Base-by-base conservation (phyloP, 768 basidiomycete genomes). In the Termitomyces sp. region DNA sequence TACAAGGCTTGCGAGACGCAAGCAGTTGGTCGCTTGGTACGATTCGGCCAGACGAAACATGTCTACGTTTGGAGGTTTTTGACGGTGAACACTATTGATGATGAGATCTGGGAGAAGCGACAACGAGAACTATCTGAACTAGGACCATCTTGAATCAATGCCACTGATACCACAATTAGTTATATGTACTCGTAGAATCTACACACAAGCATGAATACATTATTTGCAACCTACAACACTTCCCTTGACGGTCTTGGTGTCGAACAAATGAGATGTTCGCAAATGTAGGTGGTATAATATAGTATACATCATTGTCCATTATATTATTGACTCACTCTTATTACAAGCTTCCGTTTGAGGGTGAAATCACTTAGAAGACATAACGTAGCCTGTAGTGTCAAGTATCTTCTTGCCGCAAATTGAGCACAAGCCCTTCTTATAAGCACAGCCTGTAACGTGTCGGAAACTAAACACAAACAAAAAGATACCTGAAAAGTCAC, bases 401-500 rank as follows among this genome's bases (percentile, higher is more conserved):
- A 93, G 78, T 58, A 94, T 90, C 67, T 87, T 77, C 67, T 92
- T 93, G 62, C 92, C 92, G 63, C 92, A 94, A 74, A 93, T 92
- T 46, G 90, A 83, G 65, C 92, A 94, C 39, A 90, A 70, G 13
- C 92, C 92, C 67, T 90, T 90, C 77, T 87, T 92, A 73, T 87
- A 93, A 22, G 91, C 92, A 68, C 91, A 94, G 31, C 92, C 91
- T 92, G 63, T 36, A 48, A n/a, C 43, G 50, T 39, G 50, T 44
- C 46, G 59, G 57, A 50, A 55, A 42, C 44, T 56, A 53, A 37
- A 46, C 48, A 36, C 37, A 29, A 13, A 39, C 50, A 37, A 20
- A 27, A 26, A 56, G 51, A 49, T 22, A 36, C 47, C 32, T 46
- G 44, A 31, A 52, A 58, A 63, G 41, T 56, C 61, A 67, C 82